Base-by-base conservation (phyloP, 2,329 filamentous ascomycete genomes). In the Ustulina deusta region DNA sequence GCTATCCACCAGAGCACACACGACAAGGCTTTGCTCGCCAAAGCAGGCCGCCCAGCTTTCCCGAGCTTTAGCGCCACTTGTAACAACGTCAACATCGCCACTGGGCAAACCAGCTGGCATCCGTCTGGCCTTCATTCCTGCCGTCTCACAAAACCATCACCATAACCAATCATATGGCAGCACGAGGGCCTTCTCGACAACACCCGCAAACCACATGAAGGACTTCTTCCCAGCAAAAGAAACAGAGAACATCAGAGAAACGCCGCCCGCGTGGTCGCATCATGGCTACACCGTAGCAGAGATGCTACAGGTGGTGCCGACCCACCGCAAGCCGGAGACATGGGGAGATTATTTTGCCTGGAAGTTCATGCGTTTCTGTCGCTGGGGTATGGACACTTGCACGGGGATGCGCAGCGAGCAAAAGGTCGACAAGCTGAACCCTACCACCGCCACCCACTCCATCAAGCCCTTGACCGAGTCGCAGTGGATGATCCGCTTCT, bases 401-500 rank as follows among this genome's bases (percentile, higher is more conserved):
- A 97, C 94, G 0, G 93, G 94, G 13, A 84, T 89, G 80, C 80
- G 78, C 42, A 91, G 93, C 73, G 89, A 88, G 36, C 93, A 97
- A 77, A 87, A 92, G 70, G 87, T 85, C 36, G 85, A 88, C 74
- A 86, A 84, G 78, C 81, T 79, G 71, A 79, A 86, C 66, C 87
- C 88, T 7, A 89, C 87, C 0, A 88, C 85, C 2, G 81, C 86
- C 6, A 74, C 87, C 9, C 76, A 78, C 25, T 84, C 87, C 64
- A 76, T 87, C 60, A 81, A 87, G 84, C 81, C 90, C 78, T 75
- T 97, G 84, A 96, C 89, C 0, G 94, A 97, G 78, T 84, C 90
- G 5, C 96, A 98, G 82, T 99, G 96, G 91, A 83, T 97, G 74
- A 88, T 92, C 56, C 88, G 95, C 6, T 95, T 97, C 77, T 87